phyloP scores from a whole-genome alignment of 768 basidiomycete genomes.

The Russula emetica region DNA sequence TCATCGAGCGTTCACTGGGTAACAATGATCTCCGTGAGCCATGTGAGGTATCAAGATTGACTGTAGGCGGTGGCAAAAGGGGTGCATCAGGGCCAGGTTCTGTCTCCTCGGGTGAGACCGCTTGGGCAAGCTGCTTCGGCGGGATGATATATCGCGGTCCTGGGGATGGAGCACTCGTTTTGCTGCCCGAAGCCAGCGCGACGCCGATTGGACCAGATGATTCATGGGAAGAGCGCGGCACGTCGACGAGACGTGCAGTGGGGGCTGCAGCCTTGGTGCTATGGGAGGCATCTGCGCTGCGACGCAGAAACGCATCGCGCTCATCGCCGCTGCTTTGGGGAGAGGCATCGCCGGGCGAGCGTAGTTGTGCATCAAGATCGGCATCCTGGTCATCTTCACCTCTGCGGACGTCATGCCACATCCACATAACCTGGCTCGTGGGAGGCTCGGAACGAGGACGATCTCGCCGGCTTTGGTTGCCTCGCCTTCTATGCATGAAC shows the following conservation, averaged over 20 bases:
- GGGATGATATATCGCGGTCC: constrained; percentile 17
- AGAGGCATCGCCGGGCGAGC: constrained; percentile 52
- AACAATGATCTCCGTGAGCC: constrained; percentile 23
- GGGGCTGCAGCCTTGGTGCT: constrained; percentile 1
- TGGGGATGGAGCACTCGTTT: neutral
- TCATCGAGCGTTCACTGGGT: constrained; percentile 34
- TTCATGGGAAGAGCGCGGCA: constrained; percentile 10
- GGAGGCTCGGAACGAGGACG: neutral
- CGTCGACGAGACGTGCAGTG: constrained; percentile 19
- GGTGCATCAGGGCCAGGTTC: constrained; percentile 19
- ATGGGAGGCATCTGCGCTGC: constrained; percentile 26
- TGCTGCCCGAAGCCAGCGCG: neutral
- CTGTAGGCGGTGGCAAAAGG: constrained; percentile 19
- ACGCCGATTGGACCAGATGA: constrained; percentile 20
- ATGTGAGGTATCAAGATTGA: constrained; percentile 13
- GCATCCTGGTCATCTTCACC: constrained; percentile 5
- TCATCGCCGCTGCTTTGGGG: constrained; percentile 69
- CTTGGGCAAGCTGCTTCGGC: constrained; percentile 19
- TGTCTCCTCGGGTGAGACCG: constrained; percentile 8
- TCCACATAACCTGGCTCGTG: constrained; percentile 24
- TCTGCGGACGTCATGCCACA: constrained; percentile 24
- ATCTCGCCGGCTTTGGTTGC: constrained; percentile 24
- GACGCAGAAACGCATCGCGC: constrained; percentile 57
- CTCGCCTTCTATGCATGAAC: constrained; percentile 39
- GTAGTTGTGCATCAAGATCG: constrained; percentile 28